phyloP scores from a whole-genome alignment of 169 alveolate species.

The Plasmodium knowlesi region DNA sequence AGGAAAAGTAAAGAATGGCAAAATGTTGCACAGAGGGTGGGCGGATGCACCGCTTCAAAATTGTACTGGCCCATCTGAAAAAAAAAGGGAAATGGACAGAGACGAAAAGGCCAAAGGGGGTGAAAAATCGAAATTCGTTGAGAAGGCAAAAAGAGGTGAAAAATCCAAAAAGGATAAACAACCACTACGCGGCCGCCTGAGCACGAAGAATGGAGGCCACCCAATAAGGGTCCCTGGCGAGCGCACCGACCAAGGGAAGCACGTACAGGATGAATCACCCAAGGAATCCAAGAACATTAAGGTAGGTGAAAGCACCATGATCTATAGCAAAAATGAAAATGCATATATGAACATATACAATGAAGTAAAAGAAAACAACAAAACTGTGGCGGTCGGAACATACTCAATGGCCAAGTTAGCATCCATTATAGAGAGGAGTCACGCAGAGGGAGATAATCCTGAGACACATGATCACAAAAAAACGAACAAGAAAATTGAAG shows the following conservation, averaged over 20 bases:
- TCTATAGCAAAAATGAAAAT: neutral
- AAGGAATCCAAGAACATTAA: neutral
- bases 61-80: neutral
- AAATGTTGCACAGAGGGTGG: neutral
- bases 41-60: neutral
- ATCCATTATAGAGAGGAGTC: neutral
- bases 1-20: neutral
- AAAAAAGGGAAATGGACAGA: neutral
- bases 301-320: neutral
- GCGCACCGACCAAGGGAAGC: neutral
- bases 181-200: neutral
- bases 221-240: neutral
- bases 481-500: slow-evolving; percentile 46
- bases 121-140: neutral
- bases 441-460: neutral
- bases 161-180: neutral
- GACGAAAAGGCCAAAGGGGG: neutral
- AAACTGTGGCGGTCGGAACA: neutral
- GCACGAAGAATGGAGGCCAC: neutral
- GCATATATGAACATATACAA: neutral
- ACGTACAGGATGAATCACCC: neutral
- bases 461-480: neutral
- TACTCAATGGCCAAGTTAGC: neutral
- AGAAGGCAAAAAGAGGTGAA: neutral
- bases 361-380: neutral